These are phyloP conservation scores for Scytalidium lignicola DNA, from an alignment of 2,329 filamentous ascomycete genomes.

Conservation along the genomic window DNA sequence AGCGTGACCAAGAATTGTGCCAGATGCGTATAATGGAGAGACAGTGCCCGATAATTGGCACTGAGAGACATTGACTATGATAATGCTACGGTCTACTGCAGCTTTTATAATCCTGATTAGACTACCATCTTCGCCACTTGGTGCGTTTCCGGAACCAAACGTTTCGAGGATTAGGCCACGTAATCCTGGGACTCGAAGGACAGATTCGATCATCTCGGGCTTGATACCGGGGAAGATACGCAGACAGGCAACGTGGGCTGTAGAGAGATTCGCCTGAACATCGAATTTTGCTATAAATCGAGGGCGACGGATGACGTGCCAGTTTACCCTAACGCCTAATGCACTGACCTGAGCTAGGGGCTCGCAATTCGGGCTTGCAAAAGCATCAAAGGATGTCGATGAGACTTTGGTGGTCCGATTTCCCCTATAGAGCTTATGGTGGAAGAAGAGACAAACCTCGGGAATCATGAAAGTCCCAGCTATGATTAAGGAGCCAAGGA, in stretches of 20 bases:
- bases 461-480: constrained; percentile 71
- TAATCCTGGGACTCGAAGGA: constrained; percentile 56
- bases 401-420: constrained; percentile 66
- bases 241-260: constrained; percentile 64
- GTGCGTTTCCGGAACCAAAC: constrained; percentile 68
- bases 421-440: constrained; percentile 64
- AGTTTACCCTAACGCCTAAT: constrained; percentile 57
- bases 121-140: constrained; percentile 52
- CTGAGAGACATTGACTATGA: constrained; percentile 69
- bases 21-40: constrained; percentile 52
- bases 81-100: constrained; percentile 60
- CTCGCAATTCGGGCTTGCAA: constrained; percentile 60
- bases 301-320: constrained; percentile 56
- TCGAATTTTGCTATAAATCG: constrained; percentile 53
- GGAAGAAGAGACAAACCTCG: constrained; percentile 71
- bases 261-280: constrained; percentile 56
- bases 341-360: constrained; percentile 58
- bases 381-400: constrained; percentile 63
- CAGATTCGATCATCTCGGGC: constrained; percentile 64
- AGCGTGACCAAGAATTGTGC: constrained; percentile 56
- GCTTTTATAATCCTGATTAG: constrained; percentile 59
- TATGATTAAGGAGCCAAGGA: constrained; percentile 64
- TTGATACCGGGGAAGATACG: constrained; percentile 70
- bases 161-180: constrained; percentile 65
- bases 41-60: constrained; percentile 47